A percentile compares a stretch with the other conserved stretches of the same genome.
Conservation (phyloP, 2,329 filamentous ascomycete genomes). For the Domatiomyces globalis region DNA sequence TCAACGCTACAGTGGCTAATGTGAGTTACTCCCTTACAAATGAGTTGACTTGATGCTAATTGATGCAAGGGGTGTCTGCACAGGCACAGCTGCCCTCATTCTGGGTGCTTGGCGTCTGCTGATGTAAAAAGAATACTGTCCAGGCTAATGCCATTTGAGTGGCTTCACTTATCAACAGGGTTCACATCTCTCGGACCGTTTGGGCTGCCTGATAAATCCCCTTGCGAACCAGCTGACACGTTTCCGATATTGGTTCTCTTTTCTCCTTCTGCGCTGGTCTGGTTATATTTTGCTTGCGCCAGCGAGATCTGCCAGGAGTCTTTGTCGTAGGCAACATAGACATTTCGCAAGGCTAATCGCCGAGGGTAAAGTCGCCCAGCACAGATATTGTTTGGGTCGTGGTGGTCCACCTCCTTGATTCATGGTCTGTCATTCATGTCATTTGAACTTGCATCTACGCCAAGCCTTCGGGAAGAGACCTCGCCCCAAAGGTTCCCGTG, state of each 20-base stretch:
- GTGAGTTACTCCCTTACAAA: slow-evolving; percentile 42
- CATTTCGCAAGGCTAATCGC: neutral
- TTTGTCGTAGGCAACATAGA: neutral
- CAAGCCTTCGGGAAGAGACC: neutral
- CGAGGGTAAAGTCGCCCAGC: neutral
- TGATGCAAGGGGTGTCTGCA: slow-evolving; percentile 44
- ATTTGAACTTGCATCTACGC: neutral
- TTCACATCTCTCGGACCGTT: neutral
- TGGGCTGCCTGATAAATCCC: too few relatives aligned
- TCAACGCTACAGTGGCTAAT: slow-evolving; percentile 96
- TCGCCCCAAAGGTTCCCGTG: neutral
- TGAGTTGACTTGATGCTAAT: slow-evolving; percentile 17
- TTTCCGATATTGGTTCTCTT: too few relatives aligned
- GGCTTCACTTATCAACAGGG: neutral
- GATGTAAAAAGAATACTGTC: slow-evolving; percentile 33
- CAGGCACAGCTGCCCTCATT: slow-evolving; percentile 51
- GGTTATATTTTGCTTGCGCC: neutral
- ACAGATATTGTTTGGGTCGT: neutral
- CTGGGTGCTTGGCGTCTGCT: slow-evolving; percentile 53
- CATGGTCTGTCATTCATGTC: neutral
- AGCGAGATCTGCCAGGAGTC: neutral
- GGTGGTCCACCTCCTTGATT: neutral
- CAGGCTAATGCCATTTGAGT: neutral
- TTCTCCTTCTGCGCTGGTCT: too few relatives aligned
- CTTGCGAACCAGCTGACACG: too few relatives aligned